Conservation (phyloP, 352 stramenopile species). For the Phytopythium delawarense region DNA sequence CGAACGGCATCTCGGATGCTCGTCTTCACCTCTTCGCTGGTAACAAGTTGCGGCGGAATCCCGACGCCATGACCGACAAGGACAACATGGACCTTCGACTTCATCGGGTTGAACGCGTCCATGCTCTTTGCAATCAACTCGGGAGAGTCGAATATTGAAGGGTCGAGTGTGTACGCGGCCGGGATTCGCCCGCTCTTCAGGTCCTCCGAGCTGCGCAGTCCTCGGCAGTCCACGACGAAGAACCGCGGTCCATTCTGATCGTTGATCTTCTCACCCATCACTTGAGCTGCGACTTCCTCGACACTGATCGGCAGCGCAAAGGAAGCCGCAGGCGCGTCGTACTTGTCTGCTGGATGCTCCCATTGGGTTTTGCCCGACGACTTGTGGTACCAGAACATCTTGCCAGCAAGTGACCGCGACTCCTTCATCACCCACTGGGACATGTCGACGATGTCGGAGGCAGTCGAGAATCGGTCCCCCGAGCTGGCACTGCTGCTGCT, state of each 20-base stretch:
- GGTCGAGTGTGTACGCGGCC: slow-evolving; percentile 69
- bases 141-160: slow-evolving; percentile 74
- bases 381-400: slow-evolving; percentile 78
- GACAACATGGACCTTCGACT: slow-evolving; percentile 71
- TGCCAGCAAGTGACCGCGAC: slow-evolving; percentile 63
- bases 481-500: slow-evolving; percentile 1
- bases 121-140: slow-evolving; percentile 75
- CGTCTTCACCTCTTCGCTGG: slow-evolving; percentile 62
- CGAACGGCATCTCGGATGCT: slow-evolving; percentile 73
- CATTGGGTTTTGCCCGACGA: slow-evolving; percentile 74
- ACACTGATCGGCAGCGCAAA: slow-evolving; percentile 69
- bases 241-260: slow-evolving; percentile 39
- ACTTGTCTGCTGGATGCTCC: slow-evolving; percentile 67
- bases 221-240: slow-evolving; percentile 78
- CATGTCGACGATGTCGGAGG: slow-evolving; percentile 58
- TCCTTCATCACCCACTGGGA: slow-evolving; percentile 77
- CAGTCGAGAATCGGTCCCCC: slow-evolving; percentile 25
- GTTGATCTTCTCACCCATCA: slow-evolving; percentile 56
- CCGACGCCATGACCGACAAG: slow-evolving; percentile 70
- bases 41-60: slow-evolving; percentile 54
- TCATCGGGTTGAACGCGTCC: slow-evolving; percentile 64
- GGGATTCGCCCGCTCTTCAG: slow-evolving; percentile 77
- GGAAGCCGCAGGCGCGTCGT: slow-evolving; percentile 47
- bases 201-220: slow-evolving; percentile 69
- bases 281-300: slow-evolving; percentile 57